These are phyloP conservation scores for Coemansia sp. DNA, from an alignment of 192 early-diverging fungal genomes.

Conservation along the genomic window DNA sequence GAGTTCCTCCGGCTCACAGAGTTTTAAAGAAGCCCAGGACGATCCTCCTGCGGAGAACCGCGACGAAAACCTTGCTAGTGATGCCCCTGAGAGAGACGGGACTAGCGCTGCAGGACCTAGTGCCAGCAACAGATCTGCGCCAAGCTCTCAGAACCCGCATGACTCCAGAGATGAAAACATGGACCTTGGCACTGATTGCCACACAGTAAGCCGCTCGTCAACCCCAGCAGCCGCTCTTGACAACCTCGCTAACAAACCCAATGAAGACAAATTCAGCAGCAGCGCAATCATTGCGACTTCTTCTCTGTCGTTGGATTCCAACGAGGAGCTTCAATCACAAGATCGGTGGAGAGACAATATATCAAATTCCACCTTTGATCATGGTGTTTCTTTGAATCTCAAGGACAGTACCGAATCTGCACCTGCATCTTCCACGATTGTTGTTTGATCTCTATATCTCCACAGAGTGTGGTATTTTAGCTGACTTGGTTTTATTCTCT, in stretches of 20 bases:
- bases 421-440: neutral
- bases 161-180: constrained; percentile 60
- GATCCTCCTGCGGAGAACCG: neutral
- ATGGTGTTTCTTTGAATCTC: neutral
- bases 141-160: neutral
- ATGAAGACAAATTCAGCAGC: constrained; percentile 11
- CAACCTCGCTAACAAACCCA: neutral
- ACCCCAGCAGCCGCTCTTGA: constrained; percentile 20
- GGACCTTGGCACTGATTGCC: constrained; percentile 66
- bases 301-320: neutral
- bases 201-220: constrained; percentile 48
- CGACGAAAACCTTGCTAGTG: constrained; percentile 1
- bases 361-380: constrained; percentile 5
- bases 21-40: constrained; percentile 37
- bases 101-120: neutral
- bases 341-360: constrained; percentile 31
- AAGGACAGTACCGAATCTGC: neutral
- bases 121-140: neutral
- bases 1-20: constrained; percentile 38
- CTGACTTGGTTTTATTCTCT: no score
- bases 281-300: constrained; percentile 16
- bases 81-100: neutral
- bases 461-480: no score
- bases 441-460: neutral
- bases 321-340: constrained; percentile 9